phyloP scores from a whole-genome alignment of 2,329 filamentous ascomycete genomes.

The Cladophialophora yegresii region DNA sequence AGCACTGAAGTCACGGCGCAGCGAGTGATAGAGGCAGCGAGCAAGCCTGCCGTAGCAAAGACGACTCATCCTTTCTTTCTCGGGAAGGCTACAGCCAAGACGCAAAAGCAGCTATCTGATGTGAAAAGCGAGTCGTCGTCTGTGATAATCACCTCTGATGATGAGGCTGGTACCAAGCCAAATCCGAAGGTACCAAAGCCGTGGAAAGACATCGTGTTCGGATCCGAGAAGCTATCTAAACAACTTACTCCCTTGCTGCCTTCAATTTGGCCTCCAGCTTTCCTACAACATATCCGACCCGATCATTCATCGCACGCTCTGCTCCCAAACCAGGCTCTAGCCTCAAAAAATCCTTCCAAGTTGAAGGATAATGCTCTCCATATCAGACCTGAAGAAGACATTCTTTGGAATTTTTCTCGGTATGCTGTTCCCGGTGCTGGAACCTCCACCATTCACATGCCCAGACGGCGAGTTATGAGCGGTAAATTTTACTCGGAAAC shows the following conservation, averaged over 20 bases:
- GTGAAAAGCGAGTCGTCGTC: conserved; percentile 22
- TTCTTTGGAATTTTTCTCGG: conserved; percentile 22
- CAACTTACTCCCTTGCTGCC: conserved; percentile 11
- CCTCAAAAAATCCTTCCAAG: conserved; percentile 15
- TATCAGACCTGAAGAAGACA: conserved; percentile 23
- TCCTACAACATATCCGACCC: conserved; percentile 25
- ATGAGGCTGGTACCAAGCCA: conserved; percentile 20
- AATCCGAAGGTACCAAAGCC: conserved; percentile 25
- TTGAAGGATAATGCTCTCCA: conserved; percentile 16
- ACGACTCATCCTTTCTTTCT: conserved; percentile 70
- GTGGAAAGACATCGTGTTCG: conserved; percentile 35
- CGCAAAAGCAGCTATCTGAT: conserved; percentile 8
- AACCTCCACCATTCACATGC: conserved; percentile 9
- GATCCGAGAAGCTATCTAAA: conserved; percentile 15
- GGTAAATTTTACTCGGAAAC: conserved; percentile 13
- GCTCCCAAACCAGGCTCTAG: background rate
- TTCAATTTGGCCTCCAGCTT: conserved; percentile 32
- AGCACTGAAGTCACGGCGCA: background rate
- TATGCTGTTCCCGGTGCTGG: background rate
- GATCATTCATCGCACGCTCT: background rate
- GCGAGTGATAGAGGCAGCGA: background rate
- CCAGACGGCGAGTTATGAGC: conserved; percentile 25
- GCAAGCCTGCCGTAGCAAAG: conserved; percentile 41
- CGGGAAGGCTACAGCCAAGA: conserved; percentile 51
- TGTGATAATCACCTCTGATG: conserved; percentile 14